A percentile compares a stretch with the other conserved stretches of the same genome.
These are phyloP conservation scores for Rhododendron williamsianum DNA, from an alignment of 148 eudicot genomes.

Conservation along the genomic window DNA sequence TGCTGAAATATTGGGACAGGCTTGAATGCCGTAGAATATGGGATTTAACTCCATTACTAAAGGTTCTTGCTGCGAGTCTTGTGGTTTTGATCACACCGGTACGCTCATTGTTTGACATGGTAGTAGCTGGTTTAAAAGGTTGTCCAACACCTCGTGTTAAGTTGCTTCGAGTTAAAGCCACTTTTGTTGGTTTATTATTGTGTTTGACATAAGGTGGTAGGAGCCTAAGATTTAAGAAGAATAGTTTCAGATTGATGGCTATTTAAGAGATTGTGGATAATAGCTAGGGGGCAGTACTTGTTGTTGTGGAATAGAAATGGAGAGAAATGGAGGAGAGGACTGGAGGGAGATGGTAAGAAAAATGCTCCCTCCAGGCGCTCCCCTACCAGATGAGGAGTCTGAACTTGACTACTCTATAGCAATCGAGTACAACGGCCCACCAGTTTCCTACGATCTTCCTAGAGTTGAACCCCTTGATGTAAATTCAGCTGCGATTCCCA, in stretches of 20 bases:
- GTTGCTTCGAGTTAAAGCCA: not conserved
- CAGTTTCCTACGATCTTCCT: conserved; percentile 62
- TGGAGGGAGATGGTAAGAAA: conserved; percentile 69
- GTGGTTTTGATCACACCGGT: not conserved
- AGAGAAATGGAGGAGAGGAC: conserved; percentile 35
- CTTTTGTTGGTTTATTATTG: conserved; percentile 7
- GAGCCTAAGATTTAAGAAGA: not conserved
- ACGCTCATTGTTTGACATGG: conserved; percentile 2
- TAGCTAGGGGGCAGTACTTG: conserved; percentile 7
- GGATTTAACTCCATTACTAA: not conserved
- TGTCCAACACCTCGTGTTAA: conserved; percentile 3
- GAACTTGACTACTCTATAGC: conserved; percentile 80
- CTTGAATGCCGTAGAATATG: conserved; percentile 7
- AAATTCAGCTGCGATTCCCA: conserved; percentile 38
- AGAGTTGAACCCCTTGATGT: conserved; percentile 72
- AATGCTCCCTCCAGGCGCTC: conserved; percentile 85
- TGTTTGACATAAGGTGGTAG: not conserved
- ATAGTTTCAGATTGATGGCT: conserved; percentile 18
- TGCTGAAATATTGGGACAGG: not conserved
- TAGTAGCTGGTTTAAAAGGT: conserved; percentile 2
- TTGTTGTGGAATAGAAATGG: conserved; percentile 40
- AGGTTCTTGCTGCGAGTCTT: not conserved
- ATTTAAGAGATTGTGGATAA: conserved; percentile 5
- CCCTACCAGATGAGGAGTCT: conserved; percentile 54
- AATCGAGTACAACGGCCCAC: conserved; percentile 74